A percentile compares a stretch with the other conserved stretches of the same genome.
phyloP scores from a whole-genome alignment of 495 filamentous ascomycete genomes.

The Baudoinia panamericana region DNA sequence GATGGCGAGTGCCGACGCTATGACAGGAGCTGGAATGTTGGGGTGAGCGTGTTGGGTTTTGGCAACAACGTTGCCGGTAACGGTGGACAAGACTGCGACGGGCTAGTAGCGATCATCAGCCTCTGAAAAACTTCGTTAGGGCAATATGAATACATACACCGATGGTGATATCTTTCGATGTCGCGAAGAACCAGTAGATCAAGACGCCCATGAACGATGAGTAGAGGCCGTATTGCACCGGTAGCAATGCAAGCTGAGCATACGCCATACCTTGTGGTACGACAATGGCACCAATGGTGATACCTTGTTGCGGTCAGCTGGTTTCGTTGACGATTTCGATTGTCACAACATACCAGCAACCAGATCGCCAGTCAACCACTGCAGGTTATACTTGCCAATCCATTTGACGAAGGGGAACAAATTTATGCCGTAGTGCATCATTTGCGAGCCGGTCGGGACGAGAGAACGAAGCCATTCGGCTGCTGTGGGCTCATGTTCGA shows the following conservation, averaged over 20 bases:
- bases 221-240: constrained; percentile 77
- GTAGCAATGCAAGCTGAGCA: constrained; percentile 66
- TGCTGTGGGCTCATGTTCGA: constrained; percentile 68
- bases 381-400: constrained; percentile 76
- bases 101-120: constrained; percentile 41
- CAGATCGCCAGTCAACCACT: constrained; percentile 81
- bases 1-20: constrained; percentile 71
- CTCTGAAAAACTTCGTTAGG: background rate
- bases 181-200: constrained; percentile 97
- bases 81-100: constrained; percentile 87
- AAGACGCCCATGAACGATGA: constrained; percentile 96
- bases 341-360: constrained; percentile 56
- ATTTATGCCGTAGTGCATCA: constrained; percentile 46
- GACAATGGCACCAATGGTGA: constrained; percentile 91
- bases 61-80: constrained; percentile 67
- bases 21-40: constrained; percentile 43
- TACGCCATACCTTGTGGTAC: constrained; percentile 98
- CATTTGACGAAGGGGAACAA: constrained; percentile 82
- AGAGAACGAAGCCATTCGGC: constrained; percentile 56
- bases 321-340: background rate
- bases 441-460: constrained; percentile 42
- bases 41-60: constrained; percentile 45
- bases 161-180: constrained; percentile 97
- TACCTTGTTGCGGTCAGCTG: constrained; percentile 37
- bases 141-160: constrained; percentile 61